Percentiles rank a stretch among this genome's conserved stretches.
These are phyloP conservation scores for Cymbopogon flexuosus DNA, from an alignment of 202 grass and related monocot species.

Conservation along the genomic window DNA sequence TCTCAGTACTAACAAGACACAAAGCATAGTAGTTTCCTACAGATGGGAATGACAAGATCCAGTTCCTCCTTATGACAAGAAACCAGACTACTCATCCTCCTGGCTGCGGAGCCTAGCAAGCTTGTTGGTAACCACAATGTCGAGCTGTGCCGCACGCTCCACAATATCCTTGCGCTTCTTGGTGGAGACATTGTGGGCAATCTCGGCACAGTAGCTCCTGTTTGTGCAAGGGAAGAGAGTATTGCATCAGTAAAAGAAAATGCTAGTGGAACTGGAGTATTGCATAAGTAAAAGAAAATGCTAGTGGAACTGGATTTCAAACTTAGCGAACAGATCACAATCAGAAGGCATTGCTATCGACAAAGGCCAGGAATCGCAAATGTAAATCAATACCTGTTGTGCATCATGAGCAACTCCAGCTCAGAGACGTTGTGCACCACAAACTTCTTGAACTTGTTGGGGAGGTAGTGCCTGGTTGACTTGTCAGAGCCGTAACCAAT, in stretches of 20 bases:
- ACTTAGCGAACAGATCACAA: neutral
- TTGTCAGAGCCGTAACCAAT: slow-evolving; percentile 78
- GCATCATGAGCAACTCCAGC: slow-evolving; percentile 88
- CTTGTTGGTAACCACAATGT: slow-evolving; percentile 82
- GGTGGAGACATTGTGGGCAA: slow-evolving; percentile 72
- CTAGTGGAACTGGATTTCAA: neutral
- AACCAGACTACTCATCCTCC: neutral
- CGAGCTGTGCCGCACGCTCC: slow-evolving; percentile 69
- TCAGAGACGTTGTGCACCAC: slow-evolving; percentile 78
- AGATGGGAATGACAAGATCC: neutral
- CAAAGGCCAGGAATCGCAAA: neutral
- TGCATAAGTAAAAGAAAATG: neutral
- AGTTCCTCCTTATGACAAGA: neutral
- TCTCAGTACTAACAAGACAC: neutral
- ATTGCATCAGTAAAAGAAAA: neutral
- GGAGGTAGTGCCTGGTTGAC: slow-evolving; percentile 69
- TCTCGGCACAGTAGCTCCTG: slow-evolving; percentile 93
- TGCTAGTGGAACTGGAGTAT: no score
- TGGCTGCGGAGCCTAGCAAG: no score
- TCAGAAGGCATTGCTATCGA: no score
- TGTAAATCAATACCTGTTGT: slow-evolving; percentile 53
- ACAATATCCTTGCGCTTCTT: slow-evolving; percentile 89
- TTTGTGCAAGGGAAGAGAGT: neutral
- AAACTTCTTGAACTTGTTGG: slow-evolving; percentile 90
- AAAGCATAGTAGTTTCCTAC: slow-evolving; percentile 16